Conservation (phyloP, 1,284 basidiomycete species). For the Dichomitus squalens region DNA sequence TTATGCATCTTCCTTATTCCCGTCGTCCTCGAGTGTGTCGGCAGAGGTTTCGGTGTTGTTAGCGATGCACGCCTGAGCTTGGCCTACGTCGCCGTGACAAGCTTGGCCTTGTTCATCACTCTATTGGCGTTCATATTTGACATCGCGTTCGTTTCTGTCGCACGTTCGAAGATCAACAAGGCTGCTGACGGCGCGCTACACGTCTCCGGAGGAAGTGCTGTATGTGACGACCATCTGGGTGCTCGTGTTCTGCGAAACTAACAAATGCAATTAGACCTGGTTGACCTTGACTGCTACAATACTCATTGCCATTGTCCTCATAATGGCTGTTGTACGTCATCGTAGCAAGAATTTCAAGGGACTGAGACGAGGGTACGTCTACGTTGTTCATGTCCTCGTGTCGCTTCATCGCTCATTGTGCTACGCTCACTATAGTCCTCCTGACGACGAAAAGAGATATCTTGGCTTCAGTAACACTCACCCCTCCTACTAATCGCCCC, state of each 20-base stretch:
- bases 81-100: neutral
- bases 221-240: constrained; percentile 31
- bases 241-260: neutral
- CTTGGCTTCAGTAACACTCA: too few species aligned
- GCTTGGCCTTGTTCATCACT: constrained; percentile 16
- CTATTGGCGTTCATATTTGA: constrained; percentile 49
- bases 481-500: too few species aligned
- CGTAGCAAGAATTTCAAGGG: neutral
- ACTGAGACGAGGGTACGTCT: neutral
- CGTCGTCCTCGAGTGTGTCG: neutral
- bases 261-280: neutral
- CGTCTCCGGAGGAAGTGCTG: constrained; percentile 50
- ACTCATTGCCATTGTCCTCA: neutral
- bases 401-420: too few species aligned
- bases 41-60: neutral
- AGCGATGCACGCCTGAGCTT: neutral
- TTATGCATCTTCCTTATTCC: constrained; percentile 31
- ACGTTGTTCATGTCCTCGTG: neutral
- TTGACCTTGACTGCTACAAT: neutral
- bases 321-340: neutral
- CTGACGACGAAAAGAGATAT: too few species aligned
- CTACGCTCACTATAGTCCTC: too few species aligned
- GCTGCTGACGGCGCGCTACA: constrained; percentile 43
- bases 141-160: constrained; percentile 50
- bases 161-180: constrained; percentile 44